Base-by-base conservation (phyloP, 2,329 filamentous ascomycete genomes). In the Stagonosporopsis chrysanthemi region DNA sequence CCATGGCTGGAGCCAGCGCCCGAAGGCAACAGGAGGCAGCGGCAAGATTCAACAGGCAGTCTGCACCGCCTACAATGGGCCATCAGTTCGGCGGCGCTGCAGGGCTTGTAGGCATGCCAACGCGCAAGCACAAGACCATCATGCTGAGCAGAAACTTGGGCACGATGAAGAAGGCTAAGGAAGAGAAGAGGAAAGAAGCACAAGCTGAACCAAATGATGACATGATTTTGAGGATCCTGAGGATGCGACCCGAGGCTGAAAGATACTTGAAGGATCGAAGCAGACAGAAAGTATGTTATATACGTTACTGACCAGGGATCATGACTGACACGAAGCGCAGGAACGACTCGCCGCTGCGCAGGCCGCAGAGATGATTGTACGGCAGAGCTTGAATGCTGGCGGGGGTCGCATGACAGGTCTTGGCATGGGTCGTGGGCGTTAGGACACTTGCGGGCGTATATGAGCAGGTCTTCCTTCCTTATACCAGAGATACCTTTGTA, bases 171-270 rank as follows among this genome's bases (percentile, higher is more conserved):
- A 91, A 94, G 73, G 92, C 91, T 38, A 98, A 98, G 78, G 92
- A 97, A 75, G 94, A 97, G 78, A 97, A 96, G 80, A 85, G 95
- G 62, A 92, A 93, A 68, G 94, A 98, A 75, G 92, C 92, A 1
- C 95, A 99, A 74, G 94, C 95, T 1, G 95, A 98, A 74, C 94
- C 95, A 1, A 97, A 90, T 74, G 95, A 99, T 76, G 95, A 99
- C 74, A 98, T 98, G 90, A 98, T 99, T 65, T 78, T 99, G 68
- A 85, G 95, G 19, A 99, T 99, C 64, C 78, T 99, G 64, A 85
- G 95, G 48, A 99, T 99, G 95, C 84, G 95, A 43, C 92, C 92
- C 2, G 95, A 98, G 79, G 95, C 95, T 3, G 85, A 88, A 45
- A 81, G 86, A 31, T 99, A 99, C 77, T 82, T 99, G 59, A 91